A percentile compares a stretch with the other conserved stretches of the same genome.
phyloP scores from a whole-genome alignment of 257 asterid genomes.

The Scutellaria barbata region DNA sequence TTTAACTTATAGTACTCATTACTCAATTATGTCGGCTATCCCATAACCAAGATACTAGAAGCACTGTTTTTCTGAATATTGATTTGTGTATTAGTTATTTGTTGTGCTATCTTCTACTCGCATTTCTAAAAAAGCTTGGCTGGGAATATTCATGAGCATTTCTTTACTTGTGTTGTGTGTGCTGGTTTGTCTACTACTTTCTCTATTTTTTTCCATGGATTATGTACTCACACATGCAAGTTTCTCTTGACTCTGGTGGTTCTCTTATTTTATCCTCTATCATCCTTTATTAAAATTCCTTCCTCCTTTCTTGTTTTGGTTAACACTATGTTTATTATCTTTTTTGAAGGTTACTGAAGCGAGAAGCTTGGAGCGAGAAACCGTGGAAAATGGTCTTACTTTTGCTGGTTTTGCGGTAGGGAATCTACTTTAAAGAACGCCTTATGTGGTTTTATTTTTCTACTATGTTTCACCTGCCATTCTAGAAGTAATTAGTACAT shows the following conservation, averaged over 20 bases:
- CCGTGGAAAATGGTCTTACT: constrained; percentile 79
- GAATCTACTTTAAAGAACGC: constrained; percentile 24
- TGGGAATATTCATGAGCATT: not conserved
- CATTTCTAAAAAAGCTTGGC: not conserved
- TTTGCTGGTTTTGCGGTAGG: constrained; percentile 98
- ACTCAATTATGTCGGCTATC: not conserved
- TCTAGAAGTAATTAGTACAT: constrained; percentile 10
- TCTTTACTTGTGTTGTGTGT: not conserved
- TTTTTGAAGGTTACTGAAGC: constrained; percentile 90
- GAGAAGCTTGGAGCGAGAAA: constrained; percentile 86
- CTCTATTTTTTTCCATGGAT: constrained; percentile 10
- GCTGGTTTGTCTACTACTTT: not conserved
- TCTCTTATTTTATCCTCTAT: constrained; percentile 5
- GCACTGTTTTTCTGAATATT: constrained; percentile 11
- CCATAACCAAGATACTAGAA: not conserved
- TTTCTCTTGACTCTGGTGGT: not conserved
- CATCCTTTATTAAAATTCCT: not conserved
- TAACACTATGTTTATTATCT: constrained; percentile 31
- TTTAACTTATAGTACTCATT: not conserved
- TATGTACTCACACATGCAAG: constrained; percentile 18
- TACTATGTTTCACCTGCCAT: not conserved
- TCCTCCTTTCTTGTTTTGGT: constrained; percentile 26
- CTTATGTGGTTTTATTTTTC: constrained; percentile 21
- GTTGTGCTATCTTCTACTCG: constrained; percentile 15
- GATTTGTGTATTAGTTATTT: constrained; percentile 15